phyloP scores from a whole-genome alignment of 257 asterid species.

The Plantago elongata region DNA sequence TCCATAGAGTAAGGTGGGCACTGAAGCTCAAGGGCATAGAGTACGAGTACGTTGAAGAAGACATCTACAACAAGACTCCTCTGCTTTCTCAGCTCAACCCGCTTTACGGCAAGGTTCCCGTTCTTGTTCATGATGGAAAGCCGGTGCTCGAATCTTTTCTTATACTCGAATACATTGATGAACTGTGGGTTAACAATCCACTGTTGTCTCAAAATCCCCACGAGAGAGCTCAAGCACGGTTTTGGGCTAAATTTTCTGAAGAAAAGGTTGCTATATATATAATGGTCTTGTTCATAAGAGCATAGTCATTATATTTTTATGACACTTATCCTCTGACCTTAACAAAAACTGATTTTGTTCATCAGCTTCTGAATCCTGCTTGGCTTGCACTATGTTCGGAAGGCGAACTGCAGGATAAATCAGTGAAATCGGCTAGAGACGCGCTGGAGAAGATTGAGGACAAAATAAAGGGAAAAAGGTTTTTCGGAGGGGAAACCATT shows the following conservation, averaged over 20 bases:
- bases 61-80: slow-evolving; percentile 1
- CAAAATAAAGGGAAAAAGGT: neutral
- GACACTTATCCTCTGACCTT: too few relatives aligned
- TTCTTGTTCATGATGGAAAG: slow-evolving; percentile 9
- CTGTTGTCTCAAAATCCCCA: slow-evolving; percentile 3
- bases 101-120: slow-evolving; percentile 6
- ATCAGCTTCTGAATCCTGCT: neutral
- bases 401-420: neutral
- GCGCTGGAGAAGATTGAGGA: neutral
- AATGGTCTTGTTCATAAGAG: too few relatives aligned
- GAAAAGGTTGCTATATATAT: neutral
- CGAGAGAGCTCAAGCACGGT: slow-evolving; percentile 8
- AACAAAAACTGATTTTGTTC: too few relatives aligned
- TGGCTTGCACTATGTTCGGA: neutral
- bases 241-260: slow-evolving; percentile 11
- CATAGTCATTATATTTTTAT: too few relatives aligned
- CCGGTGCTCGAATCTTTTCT: slow-evolving; percentile 6
- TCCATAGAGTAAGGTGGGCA: slow-evolving; percentile 11
- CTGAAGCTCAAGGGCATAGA: slow-evolving; percentile 2
- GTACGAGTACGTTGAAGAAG: slow-evolving; percentile 11
- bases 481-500: too few relatives aligned
- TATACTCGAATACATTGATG: slow-evolving; percentile 7
- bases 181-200: neutral
- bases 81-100: slow-evolving; percentile 8
- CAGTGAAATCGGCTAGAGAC: neutral